phyloP scores from a whole-genome alignment of 164 flowering plant genomes.

The Tetracentron sinense region DNA sequence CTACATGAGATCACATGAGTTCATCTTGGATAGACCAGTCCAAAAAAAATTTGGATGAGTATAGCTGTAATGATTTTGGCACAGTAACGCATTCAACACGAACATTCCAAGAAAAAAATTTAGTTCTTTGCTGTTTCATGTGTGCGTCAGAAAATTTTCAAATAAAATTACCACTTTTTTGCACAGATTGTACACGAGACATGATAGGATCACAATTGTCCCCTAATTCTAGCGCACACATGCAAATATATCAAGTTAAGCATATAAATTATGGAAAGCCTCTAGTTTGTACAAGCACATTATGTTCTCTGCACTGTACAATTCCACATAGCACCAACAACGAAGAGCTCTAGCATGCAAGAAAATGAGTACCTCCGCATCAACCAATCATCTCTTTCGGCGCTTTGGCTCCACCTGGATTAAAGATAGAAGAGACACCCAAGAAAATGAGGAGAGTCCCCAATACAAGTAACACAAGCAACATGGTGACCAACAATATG shows the following conservation, averaged over 20 bases:
- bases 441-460: not conserved
- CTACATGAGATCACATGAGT: too few relatives aligned
- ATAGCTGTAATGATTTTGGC: not conserved
- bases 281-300: slow-evolving; percentile 40
- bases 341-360: slow-evolving; percentile 16
- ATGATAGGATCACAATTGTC: not conserved
- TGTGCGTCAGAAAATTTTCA: not conserved
- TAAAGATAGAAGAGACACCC: not conserved
- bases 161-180: not conserved
- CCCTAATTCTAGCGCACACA: slow-evolving; percentile 8
- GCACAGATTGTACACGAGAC: slow-evolving; percentile 16
- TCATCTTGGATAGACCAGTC: too few relatives aligned
- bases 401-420: slow-evolving; percentile 54
- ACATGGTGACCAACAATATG: not conserved
- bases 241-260: slow-evolving; percentile 12
- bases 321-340: slow-evolving; percentile 37
- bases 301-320: slow-evolving; percentile 62
- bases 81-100: not conserved
- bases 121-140: not conserved
- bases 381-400: slow-evolving; percentile 36
- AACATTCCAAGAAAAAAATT: not conserved
- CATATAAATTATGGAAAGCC: slow-evolving; percentile 18
- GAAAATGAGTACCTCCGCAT: slow-evolving; percentile 15
- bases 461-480: not conserved
- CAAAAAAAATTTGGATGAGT: not conserved